Conservation (phyloP, 768 basidiomycete species). For the Hericium coralloides region DNA sequence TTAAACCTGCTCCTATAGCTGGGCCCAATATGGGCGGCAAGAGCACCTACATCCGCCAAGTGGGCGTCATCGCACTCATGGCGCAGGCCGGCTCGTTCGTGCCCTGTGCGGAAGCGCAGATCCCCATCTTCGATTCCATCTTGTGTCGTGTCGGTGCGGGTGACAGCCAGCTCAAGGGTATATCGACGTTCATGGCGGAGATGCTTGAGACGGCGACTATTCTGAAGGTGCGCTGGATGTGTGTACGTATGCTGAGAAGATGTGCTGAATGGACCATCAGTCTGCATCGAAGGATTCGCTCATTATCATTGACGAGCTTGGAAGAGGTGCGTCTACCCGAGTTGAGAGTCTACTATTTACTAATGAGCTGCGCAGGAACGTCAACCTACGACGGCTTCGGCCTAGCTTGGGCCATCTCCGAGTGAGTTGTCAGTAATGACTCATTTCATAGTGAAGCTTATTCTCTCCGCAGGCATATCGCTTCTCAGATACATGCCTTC, state of each 20-base stretch:
- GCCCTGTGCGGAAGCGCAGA: conserved; percentile 74
- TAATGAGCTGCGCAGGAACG: conserved; percentile 45
- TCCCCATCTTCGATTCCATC: conserved; percentile 95
- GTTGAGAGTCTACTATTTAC: background rate
- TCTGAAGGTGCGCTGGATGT: conserved; percentile 50
- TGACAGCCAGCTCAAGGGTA: conserved; percentile 94
- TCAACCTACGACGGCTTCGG: conserved; percentile 98
- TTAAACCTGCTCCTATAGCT: conserved; percentile 32
- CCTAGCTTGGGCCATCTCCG: conserved; percentile 97
- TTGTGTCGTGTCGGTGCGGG: conserved; percentile 95
- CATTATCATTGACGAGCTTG: conserved; percentile 96
- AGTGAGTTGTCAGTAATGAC: conserved; percentile 40
- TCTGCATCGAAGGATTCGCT: conserved; percentile 88
- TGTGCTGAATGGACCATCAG: conserved; percentile 28
- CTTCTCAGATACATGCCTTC: conserved; percentile 85
- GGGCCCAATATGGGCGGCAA: conserved; percentile 99
- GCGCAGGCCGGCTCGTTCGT: conserved; percentile 95
- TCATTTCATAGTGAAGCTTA: too few relatives aligned
- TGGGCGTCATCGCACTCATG: conserved; percentile 95
- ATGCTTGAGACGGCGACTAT: conserved; percentile 99
- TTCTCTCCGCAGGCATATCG: conserved; percentile 62
- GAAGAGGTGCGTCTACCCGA: conserved; percentile 50
- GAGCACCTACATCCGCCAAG: conserved; percentile 93
- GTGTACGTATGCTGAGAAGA: background rate
- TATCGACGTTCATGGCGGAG: conserved; percentile 99